Base-by-base conservation (phyloP, 352 stramenopile genomes). In the Phytopythium helicoides region DNA sequence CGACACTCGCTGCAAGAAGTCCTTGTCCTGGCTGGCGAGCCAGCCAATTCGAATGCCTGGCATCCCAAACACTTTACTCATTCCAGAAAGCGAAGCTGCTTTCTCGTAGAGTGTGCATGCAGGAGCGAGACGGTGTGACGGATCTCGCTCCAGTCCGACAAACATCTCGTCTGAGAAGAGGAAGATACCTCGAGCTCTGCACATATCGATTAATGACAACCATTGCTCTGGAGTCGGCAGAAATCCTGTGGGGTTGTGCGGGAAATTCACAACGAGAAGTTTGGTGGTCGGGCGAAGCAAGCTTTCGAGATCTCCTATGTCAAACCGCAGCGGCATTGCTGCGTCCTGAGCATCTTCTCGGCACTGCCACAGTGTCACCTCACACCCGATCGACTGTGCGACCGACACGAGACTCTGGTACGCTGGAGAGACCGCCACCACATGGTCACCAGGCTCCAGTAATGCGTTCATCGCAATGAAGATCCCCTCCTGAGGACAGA, bases 111-210 rank as follows among this genome's bases (percentile, higher is more conserved):
- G 37, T 10, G 37, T 45, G 23, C 54, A 66, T 2, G 67, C 68
- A 3, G 67, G 18, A 10, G 68, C 47, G 3, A 83, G 55, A 15
- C 57, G 60, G 3, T 51, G 35, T 10, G 61, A 34, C 3, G 41
- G 39, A 11, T 67, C 50, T 35, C 52, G 34, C 50, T 85, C 76
- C 16, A 88, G 47, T 3, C 55, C 56, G 19, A 56, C 54, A 48
- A 92, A 90, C 66, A 90, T 86, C 54, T 90, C 79, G 52, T 90
- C 80, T 3, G 54, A 78, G 33, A 90, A 89, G 19, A 90, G 47
- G 31, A 71, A 87, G 21, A 66, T 19, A 16, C 62, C 60, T 37
- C 67, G 56, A 41, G 44, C 47, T 6, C 57, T 23, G 25, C 63
- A 74, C 19, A 86, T 52, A 6, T 45, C 58, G 19, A 89, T 38